Percentiles rank a stretch among this genome's conserved stretches.
phyloP scores from a whole-genome alignment of 306 rosid species.

The Alnus rubra region DNA sequence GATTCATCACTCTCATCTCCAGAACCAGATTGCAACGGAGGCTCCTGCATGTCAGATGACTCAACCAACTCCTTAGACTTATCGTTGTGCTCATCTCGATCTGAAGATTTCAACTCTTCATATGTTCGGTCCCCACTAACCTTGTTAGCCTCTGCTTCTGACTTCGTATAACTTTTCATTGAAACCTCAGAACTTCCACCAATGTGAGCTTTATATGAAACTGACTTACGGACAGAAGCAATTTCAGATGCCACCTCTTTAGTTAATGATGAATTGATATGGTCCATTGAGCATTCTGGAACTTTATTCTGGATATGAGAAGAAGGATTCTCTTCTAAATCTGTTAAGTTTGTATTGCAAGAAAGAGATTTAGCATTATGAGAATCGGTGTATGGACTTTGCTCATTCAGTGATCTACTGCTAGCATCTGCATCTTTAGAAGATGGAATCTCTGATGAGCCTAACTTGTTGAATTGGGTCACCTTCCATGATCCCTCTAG shows the following conservation, averaged over 20 bases:
- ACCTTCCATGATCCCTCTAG: constrained; percentile 48
- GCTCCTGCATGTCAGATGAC: constrained; percentile 45
- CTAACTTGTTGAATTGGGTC: constrained; percentile 38
- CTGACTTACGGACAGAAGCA: constrained; percentile 40
- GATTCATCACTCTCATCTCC: constrained; percentile 82
- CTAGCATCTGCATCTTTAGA: constrained; percentile 40
- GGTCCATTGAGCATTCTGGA: constrained; percentile 24
- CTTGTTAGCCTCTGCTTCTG: constrained; percentile 48
- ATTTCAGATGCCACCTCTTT: constrained; percentile 31
- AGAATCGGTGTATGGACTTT: constrained; percentile 25
- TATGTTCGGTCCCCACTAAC: constrained; percentile 35
- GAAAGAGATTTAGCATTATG: constrained; percentile 9
- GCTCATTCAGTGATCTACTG: constrained; percentile 41
- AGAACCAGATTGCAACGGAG: constrained; percentile 45
- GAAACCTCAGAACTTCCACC: constrained; percentile 39
- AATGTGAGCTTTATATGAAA: constrained; percentile 24
- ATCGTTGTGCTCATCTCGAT: constrained; percentile 35
- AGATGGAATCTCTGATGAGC: constrained; percentile 38
- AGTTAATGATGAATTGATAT: constrained; percentile 22
- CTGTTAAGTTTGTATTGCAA: constrained; percentile 9
- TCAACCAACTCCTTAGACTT: constrained; percentile 45
- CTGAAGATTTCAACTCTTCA: constrained; percentile 40
- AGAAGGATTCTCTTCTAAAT: constrained; percentile 21
- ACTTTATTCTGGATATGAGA: constrained; percentile 31
- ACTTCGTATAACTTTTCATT: constrained; percentile 31